phyloP scores from a whole-genome alignment of 495 filamentous ascomycete species.

The Lepraria neglecta region DNA sequence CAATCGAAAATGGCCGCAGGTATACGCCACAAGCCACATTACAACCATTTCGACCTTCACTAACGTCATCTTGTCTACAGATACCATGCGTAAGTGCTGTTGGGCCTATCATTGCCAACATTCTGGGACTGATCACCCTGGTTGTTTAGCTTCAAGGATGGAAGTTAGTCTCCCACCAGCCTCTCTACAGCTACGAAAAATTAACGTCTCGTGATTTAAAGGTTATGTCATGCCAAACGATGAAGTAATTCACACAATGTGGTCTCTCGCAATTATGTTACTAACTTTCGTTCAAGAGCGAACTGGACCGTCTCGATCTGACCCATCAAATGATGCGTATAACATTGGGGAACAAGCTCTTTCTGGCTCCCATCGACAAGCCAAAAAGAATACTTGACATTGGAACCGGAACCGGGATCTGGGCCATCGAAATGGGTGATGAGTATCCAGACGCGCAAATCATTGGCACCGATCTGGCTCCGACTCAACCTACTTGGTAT shows the following conservation, averaged over 20 bases:
- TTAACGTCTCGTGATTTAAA: neutral
- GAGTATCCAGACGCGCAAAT: slow-evolving; percentile 49
- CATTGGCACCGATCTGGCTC: slow-evolving; percentile 58
- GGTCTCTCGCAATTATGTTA: too few relatives aligned
- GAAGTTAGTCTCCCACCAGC: slow-evolving; percentile 27
- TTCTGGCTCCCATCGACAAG: slow-evolving; percentile 35
- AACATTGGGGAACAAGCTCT: slow-evolving; percentile 32
- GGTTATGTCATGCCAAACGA: slow-evolving; percentile 51
- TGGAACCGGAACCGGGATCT: slow-evolving; percentile 55
- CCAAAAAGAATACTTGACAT: slow-evolving; percentile 43
- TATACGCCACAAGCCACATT: slow-evolving; percentile 37
- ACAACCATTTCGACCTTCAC: too few relatives aligned
- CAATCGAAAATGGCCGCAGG: slow-evolving; percentile 60
- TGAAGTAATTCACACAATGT: slow-evolving; percentile 11
- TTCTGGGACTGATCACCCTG: neutral
- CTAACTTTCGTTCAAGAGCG: slow-evolving; percentile 19
- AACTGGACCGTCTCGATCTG: slow-evolving; percentile 31
- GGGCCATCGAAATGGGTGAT: slow-evolving; percentile 58
- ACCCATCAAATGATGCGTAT: slow-evolving; percentile 37
- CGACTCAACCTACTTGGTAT: slow-evolving; percentile 46
- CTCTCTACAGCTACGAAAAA: neutral
- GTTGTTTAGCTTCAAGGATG: slow-evolving; percentile 47
- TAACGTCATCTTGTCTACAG: neutral
- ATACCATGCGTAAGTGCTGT: slow-evolving; percentile 16
- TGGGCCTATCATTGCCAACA: neutral